Evolutionary conservation across 208 protist species (phyloP), one percentile per base, ranked within the genome.

Genomic region (Leishmania mexicana): DNA sequence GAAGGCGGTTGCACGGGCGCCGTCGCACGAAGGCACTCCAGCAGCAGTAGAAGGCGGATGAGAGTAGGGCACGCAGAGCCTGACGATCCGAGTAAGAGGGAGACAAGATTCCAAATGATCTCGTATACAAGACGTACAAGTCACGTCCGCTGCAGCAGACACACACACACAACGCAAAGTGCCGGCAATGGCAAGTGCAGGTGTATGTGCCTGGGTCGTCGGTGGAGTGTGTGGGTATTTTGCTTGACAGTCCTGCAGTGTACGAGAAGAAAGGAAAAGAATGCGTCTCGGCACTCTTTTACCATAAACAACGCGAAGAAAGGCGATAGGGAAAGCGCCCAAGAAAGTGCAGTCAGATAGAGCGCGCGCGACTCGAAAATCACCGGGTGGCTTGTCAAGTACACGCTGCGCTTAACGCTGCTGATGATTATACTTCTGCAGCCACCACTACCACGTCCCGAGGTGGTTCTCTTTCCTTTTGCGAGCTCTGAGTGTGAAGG

Each of bases 401-500:
- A 17, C 13, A 42, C 10, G 31, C 62, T 35, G 62, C 31, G 57
- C 62, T 68, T 42, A 13, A 67, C 7, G 62, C n/a, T 38, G 62
- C 31, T 11, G 15, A 64, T 64, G 24, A 31, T 64, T 28, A 8
- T 64, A 15, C 58, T 64, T 64, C 28, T 64, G 8, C 21, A 31
- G 58, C 28, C 58, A 64, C 58, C 31, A 68, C 62, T 40, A 40
- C 62, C 62, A 31, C 62, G 62, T 68, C 31, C 8, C 8, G 62
- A 24, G 31, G 35, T 19, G 11, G 40, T 31, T 57, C 15, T 75
- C 31, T 58, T 58, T 57, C 15, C n/a, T 24, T 75, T 60, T 19
- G 19, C 40, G 35, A 51, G 38, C 35, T 81, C 49, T 75, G 78
- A 67, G 78, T 81, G 78, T 68, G 53, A 67, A 38, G 19, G 53